Evolutionary conservation across 2,329 filamentous ascomycete species (phyloP).

Genomic region (Uncinocarpus reesii): DNA sequence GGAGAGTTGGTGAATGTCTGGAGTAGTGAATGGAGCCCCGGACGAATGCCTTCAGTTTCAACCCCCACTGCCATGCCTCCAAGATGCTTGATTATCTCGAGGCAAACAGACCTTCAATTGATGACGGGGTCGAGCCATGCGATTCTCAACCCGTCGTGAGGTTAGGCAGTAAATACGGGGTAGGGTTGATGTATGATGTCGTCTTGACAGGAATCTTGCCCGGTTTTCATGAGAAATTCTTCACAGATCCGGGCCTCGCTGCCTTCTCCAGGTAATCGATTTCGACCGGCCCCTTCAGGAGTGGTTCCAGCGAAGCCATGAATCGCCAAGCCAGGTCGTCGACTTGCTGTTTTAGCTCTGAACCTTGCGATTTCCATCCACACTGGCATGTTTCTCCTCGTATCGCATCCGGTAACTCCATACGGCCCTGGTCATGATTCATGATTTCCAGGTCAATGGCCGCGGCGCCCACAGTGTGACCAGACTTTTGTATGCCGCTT

Average conservation of each 20-base stretch:
- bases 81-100: too few species aligned
- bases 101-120: too few species aligned
- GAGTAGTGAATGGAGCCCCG: too few species aligned
- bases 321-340: background rate
- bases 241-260: too few species aligned
- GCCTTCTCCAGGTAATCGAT: background rate
- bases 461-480: background rate
- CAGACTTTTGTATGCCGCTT: constrained; percentile 1
- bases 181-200: background rate
- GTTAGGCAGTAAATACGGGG: background rate
- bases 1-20: too few species aligned
- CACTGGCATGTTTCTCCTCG: background rate
- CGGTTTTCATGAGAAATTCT: background rate
- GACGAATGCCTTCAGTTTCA: too few species aligned
- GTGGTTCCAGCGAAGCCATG: constrained; percentile 8
- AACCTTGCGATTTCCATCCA: too few species aligned
- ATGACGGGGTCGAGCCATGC: too few species aligned
- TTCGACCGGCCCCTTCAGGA: background rate
- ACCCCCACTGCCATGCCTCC: too few species aligned
- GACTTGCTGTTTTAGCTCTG: constrained; percentile 2
- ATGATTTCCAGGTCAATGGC: background rate
- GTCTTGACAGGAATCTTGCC: background rate
- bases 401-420: constrained; percentile 3
- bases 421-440: constrained; percentile 1
- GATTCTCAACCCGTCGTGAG: too few species aligned